Percentiles rank a stretch among this genome's conserved stretches.
phyloP scores from a whole-genome alignment of 495 filamentous ascomycete species.

The Entonaema liquescens region DNA sequence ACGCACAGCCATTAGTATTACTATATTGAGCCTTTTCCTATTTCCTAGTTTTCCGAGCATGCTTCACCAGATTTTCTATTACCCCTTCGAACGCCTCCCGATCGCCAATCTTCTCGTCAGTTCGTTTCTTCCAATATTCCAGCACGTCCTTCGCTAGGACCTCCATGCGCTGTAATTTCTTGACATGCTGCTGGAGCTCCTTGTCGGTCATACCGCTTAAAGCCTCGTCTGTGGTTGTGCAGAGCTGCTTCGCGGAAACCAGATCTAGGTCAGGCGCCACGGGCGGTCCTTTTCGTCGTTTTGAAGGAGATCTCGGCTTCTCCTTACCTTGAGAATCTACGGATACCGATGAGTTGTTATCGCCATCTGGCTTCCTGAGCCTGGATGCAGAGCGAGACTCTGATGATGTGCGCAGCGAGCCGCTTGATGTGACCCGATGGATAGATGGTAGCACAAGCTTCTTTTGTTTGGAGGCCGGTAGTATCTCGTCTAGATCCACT shows the following conservation, averaged over 20 bases:
- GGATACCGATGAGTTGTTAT: constrained; percentile 65
- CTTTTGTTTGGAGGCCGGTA: constrained; percentile 96
- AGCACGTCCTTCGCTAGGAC: constrained; percentile 76
- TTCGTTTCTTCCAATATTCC: constrained; percentile 87
- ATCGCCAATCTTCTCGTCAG: constrained; percentile 84
- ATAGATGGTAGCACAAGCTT: constrained; percentile 93
- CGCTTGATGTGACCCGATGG: constrained; percentile 64
- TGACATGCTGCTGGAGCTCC: constrained; percentile 80
- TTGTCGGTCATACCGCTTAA: constrained; percentile 75
- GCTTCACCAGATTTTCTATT: constrained; percentile 96
- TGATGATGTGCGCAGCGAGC: constrained; percentile 57
- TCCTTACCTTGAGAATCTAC: constrained; percentile 62
- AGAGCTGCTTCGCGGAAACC: constrained; percentile 77
- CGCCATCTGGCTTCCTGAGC: constrained; percentile 56
- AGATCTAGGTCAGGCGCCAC: constrained; percentile 81
- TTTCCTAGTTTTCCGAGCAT: constrained; percentile 88
- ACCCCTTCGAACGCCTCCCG: constrained; percentile 97
- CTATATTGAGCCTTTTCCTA: constrained; percentile 40
- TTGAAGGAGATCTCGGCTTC: constrained; percentile 51
- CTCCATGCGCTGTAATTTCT: constrained; percentile 72
- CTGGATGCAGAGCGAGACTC: constrained; percentile 61
- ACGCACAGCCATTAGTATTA: constrained; percentile 15
- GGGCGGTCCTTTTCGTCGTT: constrained; percentile 63
- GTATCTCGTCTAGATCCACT: constrained; percentile 95
- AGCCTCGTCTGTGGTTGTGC: constrained; percentile 83